Evolutionary conservation across 202 grass and related monocot genomes (phyloP).

Genomic region (Panicum hallii): DNA sequence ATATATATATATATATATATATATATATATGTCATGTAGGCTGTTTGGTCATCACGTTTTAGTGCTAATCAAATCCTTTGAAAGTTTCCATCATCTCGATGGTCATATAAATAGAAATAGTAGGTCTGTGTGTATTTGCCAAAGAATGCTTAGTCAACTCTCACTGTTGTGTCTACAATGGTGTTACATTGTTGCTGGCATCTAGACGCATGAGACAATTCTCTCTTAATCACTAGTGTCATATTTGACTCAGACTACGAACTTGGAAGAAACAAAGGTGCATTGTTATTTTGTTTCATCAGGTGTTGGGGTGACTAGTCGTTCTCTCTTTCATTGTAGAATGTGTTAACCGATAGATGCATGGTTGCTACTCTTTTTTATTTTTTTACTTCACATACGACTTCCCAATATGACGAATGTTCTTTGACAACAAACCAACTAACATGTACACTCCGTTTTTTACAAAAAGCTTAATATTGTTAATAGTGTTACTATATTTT

Average conservation of each 20-base stretch:
- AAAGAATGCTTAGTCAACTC: conserved; percentile 9
- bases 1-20: too few relatives aligned
- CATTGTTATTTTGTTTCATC: not conserved
- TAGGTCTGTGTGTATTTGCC: not conserved
- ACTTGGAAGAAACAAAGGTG: not conserved
- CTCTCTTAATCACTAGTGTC: not conserved
- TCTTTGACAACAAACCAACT: not conserved
- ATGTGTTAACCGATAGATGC: not conserved
- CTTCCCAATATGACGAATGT: not conserved
- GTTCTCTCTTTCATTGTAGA: not conserved
- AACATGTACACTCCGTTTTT: not conserved
- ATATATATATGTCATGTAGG: too few relatives aligned
- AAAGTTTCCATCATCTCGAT: not conserved
- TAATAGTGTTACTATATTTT: not conserved
- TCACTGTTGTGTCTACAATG: not conserved
- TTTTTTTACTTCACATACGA: not conserved
- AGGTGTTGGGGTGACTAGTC: not conserved
- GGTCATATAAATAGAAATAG: conserved; percentile 5
- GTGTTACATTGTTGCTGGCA: not conserved
- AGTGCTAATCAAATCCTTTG: not conserved
- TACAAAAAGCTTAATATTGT: not conserved
- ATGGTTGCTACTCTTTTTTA: not conserved
- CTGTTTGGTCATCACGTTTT: not conserved
- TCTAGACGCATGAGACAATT: not conserved
- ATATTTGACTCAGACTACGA: not conserved